Conservation (phyloP, 805 yeast genomes). For the Kodamaea hsintzibuensis region DNA sequence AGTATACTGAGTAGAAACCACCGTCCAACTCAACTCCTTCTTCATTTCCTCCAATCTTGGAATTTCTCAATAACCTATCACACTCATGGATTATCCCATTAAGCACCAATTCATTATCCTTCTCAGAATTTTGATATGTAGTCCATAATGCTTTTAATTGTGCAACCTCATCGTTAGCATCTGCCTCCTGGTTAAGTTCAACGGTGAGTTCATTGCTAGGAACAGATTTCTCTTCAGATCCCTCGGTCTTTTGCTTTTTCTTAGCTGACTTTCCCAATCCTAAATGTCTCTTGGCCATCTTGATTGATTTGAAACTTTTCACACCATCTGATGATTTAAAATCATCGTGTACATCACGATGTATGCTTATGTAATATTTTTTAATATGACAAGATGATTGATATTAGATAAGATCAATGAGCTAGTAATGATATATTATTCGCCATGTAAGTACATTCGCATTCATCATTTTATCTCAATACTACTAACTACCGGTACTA, state of each 20-base stretch:
- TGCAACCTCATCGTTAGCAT: conserved; percentile 75
- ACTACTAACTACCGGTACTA: too few species aligned
- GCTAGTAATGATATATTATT: too few species aligned
- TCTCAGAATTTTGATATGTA: conserved; percentile 56
- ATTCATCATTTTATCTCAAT: too few species aligned
- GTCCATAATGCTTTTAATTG: conserved; percentile 75
- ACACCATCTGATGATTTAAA: neutral
- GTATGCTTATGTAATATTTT: neutral
- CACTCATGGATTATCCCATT: conserved; percentile 93
- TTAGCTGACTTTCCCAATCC: conserved; percentile 38
- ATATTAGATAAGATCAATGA: too few species aligned
- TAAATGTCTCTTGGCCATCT: conserved; percentile 34
- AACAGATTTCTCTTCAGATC: conserved; percentile 17
- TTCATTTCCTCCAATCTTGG: conserved; percentile 11
- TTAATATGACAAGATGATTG: too few species aligned
- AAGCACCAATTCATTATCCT: conserved; percentile 62
- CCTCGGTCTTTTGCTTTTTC: conserved; percentile 25
- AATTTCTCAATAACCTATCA: conserved; percentile 68
- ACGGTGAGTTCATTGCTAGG: conserved; percentile 43
- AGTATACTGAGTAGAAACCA: conserved; percentile 72
- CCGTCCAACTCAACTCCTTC: conserved; percentile 33
- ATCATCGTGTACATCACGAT: neutral
- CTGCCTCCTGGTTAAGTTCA: conserved; percentile 67
- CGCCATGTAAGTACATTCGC: too few species aligned
- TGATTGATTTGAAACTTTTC: neutral